Conservation (phyloP, 2,329 filamentous ascomycete species). For the Hypoxylon sp. region DNA sequence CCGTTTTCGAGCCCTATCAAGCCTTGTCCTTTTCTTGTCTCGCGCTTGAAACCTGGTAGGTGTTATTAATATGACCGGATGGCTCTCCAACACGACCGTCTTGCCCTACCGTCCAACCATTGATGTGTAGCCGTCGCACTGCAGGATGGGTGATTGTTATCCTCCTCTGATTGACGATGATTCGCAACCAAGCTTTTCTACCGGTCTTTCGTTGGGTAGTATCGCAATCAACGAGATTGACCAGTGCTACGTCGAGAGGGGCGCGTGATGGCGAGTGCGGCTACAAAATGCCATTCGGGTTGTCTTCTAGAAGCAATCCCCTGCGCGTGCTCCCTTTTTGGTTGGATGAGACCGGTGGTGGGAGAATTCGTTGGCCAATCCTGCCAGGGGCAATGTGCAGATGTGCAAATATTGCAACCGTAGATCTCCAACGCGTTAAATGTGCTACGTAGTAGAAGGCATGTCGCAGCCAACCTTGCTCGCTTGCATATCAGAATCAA, state of each 20-base stretch:
- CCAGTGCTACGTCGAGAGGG: slow-evolving; percentile 28
- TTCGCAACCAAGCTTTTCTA: slow-evolving; percentile 38
- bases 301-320: slow-evolving; percentile 36
- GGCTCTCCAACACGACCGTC: slow-evolving; percentile 13
- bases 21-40: slow-evolving; percentile 8
- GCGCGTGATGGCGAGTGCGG: slow-evolving; percentile 37
- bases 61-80: slow-evolving; percentile 30
- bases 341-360: slow-evolving; percentile 26
- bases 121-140: slow-evolving; percentile 16
- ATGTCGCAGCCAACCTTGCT: slow-evolving; percentile 32
- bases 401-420: slow-evolving; percentile 32
- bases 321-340: slow-evolving; percentile 11
- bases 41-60: slow-evolving; percentile 13
- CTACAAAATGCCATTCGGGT: slow-evolving; percentile 24
- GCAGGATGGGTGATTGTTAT: slow-evolving; percentile 15
- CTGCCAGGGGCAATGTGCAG: slow-evolving; percentile 33
- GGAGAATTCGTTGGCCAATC: slow-evolving; percentile 33
- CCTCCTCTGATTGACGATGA: slow-evolving; percentile 29
- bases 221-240: slow-evolving; percentile 24
- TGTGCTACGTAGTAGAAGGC: slow-evolving; percentile 28
- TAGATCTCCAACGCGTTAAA: slow-evolving; percentile 33
- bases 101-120: slow-evolving; percentile 16
- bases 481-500: slow-evolving; percentile 34
- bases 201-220: slow-evolving; percentile 31
- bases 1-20: slow-evolving; percentile 29